Conservation (phyloP, 768 basidiomycete genomes). For the Tulasnella sp. region DNA sequence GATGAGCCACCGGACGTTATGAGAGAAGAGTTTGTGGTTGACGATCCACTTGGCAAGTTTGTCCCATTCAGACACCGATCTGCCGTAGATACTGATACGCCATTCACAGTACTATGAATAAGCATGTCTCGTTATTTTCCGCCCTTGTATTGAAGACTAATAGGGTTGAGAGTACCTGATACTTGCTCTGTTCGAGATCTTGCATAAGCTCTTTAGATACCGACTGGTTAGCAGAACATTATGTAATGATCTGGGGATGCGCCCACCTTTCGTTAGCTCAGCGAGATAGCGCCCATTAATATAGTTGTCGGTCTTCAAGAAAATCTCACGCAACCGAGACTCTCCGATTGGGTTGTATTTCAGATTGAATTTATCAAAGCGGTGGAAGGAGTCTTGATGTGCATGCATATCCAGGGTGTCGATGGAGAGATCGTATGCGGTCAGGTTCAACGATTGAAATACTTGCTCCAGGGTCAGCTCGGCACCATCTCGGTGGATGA, state of each 20-base stretch:
- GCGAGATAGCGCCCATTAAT: conserved; percentile 89
- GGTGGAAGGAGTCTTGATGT: conserved; percentile 94
- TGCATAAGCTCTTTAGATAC: conserved; percentile 74
- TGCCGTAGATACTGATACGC: conserved; percentile 92
- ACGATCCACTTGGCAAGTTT: conserved; percentile 97
- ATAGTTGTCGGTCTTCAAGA: conserved; percentile 94
- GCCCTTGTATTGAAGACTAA: background rate
- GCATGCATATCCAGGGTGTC: conserved; percentile 99
- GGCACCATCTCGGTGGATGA: conserved; percentile 88
- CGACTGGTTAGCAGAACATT: background rate
- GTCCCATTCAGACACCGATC: conserved; percentile 82
- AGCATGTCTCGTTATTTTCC: background rate
- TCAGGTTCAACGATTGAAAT: conserved; percentile 90
- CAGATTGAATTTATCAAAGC: conserved; percentile 96
- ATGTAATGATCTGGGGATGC: conserved; percentile 10
- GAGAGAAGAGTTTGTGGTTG: conserved; percentile 83
- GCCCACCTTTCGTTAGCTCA: conserved; percentile 76
- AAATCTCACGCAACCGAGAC: conserved; percentile 89
- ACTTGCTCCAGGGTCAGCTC: conserved; percentile 84
- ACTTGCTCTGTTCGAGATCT: conserved; percentile 98
- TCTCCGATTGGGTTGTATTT: conserved; percentile 98
- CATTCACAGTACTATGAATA: conserved; percentile 78
- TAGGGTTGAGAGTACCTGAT: conserved; percentile 54
- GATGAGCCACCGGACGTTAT: conserved; percentile 97
- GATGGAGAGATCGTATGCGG: conserved; percentile 95